These are phyloP conservation scores for Acanthamoeba triangularis DNA, from an alignment of 208 protist genomes.

Conservation along the genomic window DNA sequence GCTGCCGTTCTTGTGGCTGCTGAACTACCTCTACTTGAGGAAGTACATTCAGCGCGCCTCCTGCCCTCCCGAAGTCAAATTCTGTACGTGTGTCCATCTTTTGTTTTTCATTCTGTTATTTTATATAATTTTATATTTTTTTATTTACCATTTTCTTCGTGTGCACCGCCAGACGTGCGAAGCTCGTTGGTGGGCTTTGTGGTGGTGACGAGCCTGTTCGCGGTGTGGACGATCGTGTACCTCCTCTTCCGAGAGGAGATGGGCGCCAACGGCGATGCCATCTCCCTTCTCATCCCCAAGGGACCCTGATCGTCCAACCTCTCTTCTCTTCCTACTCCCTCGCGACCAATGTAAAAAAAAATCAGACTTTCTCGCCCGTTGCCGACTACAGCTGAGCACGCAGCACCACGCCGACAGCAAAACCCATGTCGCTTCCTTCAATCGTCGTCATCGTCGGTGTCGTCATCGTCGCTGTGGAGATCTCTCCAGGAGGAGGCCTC, in stretches of 20 bases:
- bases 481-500: not conserved
- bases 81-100: not conserved
- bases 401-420: too few species aligned
- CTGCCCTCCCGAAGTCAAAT: constrained; percentile 17
- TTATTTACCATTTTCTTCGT: too few species aligned
- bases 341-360: too few species aligned
- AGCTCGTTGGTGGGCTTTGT: constrained; percentile 13
- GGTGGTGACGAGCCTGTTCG: constrained; percentile 26
- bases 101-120: not conserved
- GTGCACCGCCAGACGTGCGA: constrained; percentile 28
- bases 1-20: constrained; percentile 58
- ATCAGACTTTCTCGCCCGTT: too few species aligned
- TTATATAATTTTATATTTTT: not conserved
- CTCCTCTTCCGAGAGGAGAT: constrained; percentile 56
- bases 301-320: not conserved
- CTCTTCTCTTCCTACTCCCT: not conserved
- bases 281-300: constrained; percentile 40
- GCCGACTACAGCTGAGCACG: too few species aligned
- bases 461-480: not conserved
- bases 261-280: not conserved
- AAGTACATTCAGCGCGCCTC: constrained; percentile 42
- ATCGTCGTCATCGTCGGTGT: not conserved
- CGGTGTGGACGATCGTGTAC: constrained; percentile 28
- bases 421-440: too few species aligned
- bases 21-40: constrained; percentile 48